These are phyloP conservation scores for Tetrahymena thermophila DNA, from an alignment of 73 alveolate genomes.

Conservation along the genomic window DNA sequence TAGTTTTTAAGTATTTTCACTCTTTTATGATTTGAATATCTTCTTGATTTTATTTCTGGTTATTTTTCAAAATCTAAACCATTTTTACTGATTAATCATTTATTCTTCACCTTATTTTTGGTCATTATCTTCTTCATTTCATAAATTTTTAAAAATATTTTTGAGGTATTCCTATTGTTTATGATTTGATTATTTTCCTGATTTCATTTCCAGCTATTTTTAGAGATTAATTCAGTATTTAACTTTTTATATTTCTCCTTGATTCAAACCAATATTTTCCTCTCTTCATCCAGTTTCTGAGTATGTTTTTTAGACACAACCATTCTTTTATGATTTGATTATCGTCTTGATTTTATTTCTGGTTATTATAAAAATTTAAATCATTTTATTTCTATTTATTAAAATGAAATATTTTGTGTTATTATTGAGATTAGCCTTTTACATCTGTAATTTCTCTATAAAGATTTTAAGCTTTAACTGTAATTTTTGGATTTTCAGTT, in stretches of 20 bases:
- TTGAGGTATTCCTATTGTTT: background rate
- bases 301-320: background rate
- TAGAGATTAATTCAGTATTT: background rate
- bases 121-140: background rate
- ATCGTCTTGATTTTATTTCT: background rate
- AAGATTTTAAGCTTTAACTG: background rate
- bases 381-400: background rate
- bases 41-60: background rate
- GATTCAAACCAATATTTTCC: background rate
- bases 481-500: too few relatives aligned
- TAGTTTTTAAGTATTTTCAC: background rate
- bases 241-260: background rate
- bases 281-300: background rate
- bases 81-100: background rate
- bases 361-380: background rate
- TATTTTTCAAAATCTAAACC: background rate
- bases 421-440: background rate
- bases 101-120: background rate
- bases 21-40: background rate
- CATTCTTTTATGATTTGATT: background rate
- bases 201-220: background rate
- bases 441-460: background rate
- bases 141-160: background rate
- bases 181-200: background rate
- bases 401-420: background rate